Evolutionary conservation across 2,329 filamentous ascomycete species (phyloP).

Genomic region (Aspergillus aculeatus): DNA sequence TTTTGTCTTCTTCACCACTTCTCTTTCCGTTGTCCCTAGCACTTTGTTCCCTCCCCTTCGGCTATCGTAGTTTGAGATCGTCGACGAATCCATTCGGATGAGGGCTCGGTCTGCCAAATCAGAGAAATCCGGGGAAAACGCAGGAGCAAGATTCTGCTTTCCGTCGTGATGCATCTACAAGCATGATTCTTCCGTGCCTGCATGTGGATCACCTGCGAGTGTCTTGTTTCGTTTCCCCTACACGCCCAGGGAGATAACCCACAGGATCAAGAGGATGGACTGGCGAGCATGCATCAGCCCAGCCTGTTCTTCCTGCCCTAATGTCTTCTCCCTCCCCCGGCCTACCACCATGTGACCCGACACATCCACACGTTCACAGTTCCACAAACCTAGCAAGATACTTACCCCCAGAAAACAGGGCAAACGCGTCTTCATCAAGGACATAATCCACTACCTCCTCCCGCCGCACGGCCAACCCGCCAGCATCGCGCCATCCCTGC

Average conservation of each 20-base stretch:
- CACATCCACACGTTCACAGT: constrained; percentile 1
- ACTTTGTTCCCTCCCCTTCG: background rate
- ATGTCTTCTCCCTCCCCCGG: no score
- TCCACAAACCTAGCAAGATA: constrained; percentile 21
- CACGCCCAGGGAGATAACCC: no score
- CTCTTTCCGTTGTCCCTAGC: background rate
- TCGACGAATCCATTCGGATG: no score
- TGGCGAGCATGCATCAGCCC: no score
- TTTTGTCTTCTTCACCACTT: constrained; percentile 14
- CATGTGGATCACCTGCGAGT: no score
- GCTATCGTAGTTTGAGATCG: background rate
- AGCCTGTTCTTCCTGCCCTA: background rate
- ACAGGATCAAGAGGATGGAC: no score
- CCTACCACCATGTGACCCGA: background rate
- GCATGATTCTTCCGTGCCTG: no score
- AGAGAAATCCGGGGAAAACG: no score
- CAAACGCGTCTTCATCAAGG: constrained; percentile 96
- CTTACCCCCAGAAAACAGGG: constrained; percentile 58
- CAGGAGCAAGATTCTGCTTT: no score
- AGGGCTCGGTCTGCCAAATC: no score
- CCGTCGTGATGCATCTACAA: no score
- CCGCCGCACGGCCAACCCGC: constrained; percentile 69
- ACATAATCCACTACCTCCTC: constrained; percentile 90
- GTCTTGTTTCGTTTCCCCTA: no score
- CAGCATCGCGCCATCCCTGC: constrained; percentile 74